Conservation (phyloP, 805 yeast species). For the Diddensiella transvaalensis region DNA sequence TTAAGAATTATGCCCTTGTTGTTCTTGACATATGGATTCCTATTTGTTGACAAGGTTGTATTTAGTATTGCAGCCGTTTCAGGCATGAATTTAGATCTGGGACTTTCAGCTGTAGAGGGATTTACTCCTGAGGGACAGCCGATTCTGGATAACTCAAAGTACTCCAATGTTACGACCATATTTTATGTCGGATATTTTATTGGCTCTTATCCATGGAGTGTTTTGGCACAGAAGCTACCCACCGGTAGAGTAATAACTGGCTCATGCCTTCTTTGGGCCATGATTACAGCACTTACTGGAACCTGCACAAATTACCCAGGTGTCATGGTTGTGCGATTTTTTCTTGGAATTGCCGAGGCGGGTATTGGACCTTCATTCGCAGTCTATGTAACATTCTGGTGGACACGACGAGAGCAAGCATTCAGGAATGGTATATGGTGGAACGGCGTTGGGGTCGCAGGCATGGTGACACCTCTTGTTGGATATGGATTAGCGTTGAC, state of each 20-base stretch:
- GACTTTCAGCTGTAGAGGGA: slow-evolving; percentile 39
- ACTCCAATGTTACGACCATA: slow-evolving; percentile 52
- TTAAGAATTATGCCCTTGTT: slow-evolving; percentile 51
- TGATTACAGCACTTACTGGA: slow-evolving; percentile 37
- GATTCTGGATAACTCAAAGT: slow-evolving; percentile 15
- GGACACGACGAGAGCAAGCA: slow-evolving; percentile 46
- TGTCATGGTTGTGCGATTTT: slow-evolving; percentile 43
- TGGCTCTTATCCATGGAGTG: slow-evolving; percentile 25
- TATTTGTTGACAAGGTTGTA: slow-evolving; percentile 54
- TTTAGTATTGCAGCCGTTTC: slow-evolving; percentile 52
- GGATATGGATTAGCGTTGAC: slow-evolving; percentile 47
- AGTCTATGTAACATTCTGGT: slow-evolving; percentile 56
- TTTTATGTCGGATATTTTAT: slow-evolving; percentile 42
- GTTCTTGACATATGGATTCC: slow-evolving; percentile 50
- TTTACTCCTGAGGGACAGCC: slow-evolving; percentile 14
- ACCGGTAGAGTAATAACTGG: slow-evolving; percentile 33
- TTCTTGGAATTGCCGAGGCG: slow-evolving; percentile 52
- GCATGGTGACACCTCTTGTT: slow-evolving; percentile 44
- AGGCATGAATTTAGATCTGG: slow-evolving; percentile 46
- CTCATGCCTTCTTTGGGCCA: slow-evolving; percentile 37
- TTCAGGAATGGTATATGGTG: slow-evolving; percentile 41
- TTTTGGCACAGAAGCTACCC: slow-evolving; percentile 10
- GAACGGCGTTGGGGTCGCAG: slow-evolving; percentile 41
- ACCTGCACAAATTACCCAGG: slow-evolving; percentile 44
- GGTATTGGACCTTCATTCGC: slow-evolving; percentile 57